phyloP scores from a whole-genome alignment of 768 basidiomycete species.

The Boletus pseudopeckii region DNA sequence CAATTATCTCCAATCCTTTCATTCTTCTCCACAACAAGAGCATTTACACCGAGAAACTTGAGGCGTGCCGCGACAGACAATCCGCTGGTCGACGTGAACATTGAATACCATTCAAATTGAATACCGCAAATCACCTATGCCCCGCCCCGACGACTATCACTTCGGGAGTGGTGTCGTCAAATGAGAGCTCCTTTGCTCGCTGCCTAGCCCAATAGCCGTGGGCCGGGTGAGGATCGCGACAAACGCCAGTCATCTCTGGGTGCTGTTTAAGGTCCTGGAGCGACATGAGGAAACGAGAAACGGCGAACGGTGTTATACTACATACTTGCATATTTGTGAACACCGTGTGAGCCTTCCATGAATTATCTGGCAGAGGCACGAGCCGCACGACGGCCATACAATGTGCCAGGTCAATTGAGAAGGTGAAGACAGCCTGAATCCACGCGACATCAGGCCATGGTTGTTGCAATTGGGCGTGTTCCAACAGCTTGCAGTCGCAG shows the following conservation, averaged over 20 bases:
- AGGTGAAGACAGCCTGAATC: constrained; percentile 19
- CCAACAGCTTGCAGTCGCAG: not conserved
- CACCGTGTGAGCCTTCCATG: constrained; percentile 57
- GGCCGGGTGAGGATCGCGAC: not conserved
- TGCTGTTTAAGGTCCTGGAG: constrained; percentile 15
- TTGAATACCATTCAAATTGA: constrained; percentile 31
- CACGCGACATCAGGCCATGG: constrained; percentile 54
- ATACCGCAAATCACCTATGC: constrained; percentile 46
- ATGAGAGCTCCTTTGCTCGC: not conserved
- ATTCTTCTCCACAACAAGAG: constrained; percentile 53
- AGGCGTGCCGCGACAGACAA: constrained; percentile 49
- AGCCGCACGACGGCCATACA: constrained; percentile 10
- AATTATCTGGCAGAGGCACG: constrained; percentile 39
- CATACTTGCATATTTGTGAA: constrained; percentile 53
- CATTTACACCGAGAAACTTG: constrained; percentile 50
- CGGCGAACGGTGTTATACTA: no score
- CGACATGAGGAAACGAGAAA: not conserved
- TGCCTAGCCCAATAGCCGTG: constrained; percentile 1
- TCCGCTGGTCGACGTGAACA: not conserved
- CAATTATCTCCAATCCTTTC: constrained; percentile 51
- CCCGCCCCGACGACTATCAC: constrained; percentile 62
- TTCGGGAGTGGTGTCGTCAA: not conserved
- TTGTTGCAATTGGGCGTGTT: constrained; percentile 18
- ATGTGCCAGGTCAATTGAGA: not conserved
- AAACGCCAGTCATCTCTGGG: constrained; percentile 38